Evolutionary conservation across 2,329 filamentous ascomycete species (phyloP), one percentile per base, ranked within the genome.

Genomic region (Hypoxylon sp.): DNA sequence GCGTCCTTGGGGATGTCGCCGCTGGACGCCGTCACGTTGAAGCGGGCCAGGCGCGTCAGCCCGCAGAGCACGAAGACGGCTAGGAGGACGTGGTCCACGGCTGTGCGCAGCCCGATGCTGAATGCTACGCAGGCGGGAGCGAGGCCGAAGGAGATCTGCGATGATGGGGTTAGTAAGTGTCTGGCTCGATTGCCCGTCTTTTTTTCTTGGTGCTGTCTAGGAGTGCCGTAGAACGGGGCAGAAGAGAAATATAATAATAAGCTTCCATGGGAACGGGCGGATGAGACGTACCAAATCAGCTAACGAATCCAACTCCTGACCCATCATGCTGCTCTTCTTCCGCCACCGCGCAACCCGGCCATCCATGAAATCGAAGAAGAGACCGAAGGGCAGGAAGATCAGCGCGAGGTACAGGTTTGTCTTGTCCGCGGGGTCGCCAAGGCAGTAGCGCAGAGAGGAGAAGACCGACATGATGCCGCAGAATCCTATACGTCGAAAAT

Each of bases 301-400:
- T 51, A 99, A 86, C 5, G 95, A 98, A 80, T 99, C 96, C 61
- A 99, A 84, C 81, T 99, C 96, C 81, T 98, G 95, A 11, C 96
- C 96, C 95, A 99, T 98, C 78, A 99, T 85, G 75, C 93, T 97
- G 76, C 93, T 96, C 90, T 98, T 99, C 82, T 93, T 91, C 79
- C 96, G 90, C 96, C 96, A 98, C 72, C 96, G 87, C 70, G 96
- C 96, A 61, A 99, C 94, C 79, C 94, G 96, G 77, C 96, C 96
- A 80, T 99, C 96, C 86, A 98, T 93, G 78, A 97, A 97, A 81
- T 99, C 96, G 80, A 98, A 98, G 84, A 98, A 98, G 11, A 98
- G 85, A 4, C 94, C 94, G 65, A 98, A 93, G 0, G 95, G 95
- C 80, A 98, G 92, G 80, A 98, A 93, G 3, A 84, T 88, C 52